These are phyloP conservation scores for Tetrapyrgos nigripes DNA, from an alignment of 1,284 basidiomycete genomes.

Conservation along the genomic window DNA sequence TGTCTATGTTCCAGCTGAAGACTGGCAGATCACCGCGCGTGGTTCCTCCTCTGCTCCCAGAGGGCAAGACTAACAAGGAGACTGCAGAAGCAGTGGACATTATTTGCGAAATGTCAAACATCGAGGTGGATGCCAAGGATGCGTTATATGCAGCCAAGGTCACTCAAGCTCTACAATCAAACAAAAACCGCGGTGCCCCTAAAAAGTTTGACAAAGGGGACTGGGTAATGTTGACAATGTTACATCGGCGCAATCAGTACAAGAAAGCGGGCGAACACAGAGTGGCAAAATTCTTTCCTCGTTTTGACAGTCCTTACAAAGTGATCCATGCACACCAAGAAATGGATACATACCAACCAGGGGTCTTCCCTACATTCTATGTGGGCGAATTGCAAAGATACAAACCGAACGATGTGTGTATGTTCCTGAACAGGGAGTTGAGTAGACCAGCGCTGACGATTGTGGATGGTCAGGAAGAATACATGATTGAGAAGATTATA, in stretches of 20 bases:
- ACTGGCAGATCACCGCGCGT: slow-evolving; percentile 28
- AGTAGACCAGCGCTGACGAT: too few species aligned
- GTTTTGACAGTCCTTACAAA: too few species aligned
- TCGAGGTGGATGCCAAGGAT: slow-evolving; percentile 1
- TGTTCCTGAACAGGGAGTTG: too few species aligned
- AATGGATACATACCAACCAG: too few species aligned
- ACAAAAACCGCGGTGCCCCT: background rate
- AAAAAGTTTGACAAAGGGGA: slow-evolving; percentile 5
- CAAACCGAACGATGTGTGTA: too few species aligned
- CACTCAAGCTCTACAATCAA: background rate
- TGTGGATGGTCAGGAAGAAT: too few species aligned
- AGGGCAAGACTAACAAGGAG: background rate
- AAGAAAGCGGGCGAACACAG: slow-evolving; percentile 4
- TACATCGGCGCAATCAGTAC: background rate
- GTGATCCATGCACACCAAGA: too few species aligned
- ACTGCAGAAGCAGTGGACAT: background rate
- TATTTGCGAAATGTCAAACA: background rate
- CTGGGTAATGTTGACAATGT: slow-evolving; percentile 1
- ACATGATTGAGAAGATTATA: too few species aligned
- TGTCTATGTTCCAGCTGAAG: slow-evolving; percentile 38
- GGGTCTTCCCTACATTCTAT: too few species aligned
- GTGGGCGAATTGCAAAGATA: too few species aligned
- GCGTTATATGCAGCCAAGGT: background rate
- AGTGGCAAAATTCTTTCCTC: slow-evolving; percentile 26
- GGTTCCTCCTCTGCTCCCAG: slow-evolving; percentile 27